Conservation (phyloP, 441 rosid genomes). For the Brassica balearica region DNA sequence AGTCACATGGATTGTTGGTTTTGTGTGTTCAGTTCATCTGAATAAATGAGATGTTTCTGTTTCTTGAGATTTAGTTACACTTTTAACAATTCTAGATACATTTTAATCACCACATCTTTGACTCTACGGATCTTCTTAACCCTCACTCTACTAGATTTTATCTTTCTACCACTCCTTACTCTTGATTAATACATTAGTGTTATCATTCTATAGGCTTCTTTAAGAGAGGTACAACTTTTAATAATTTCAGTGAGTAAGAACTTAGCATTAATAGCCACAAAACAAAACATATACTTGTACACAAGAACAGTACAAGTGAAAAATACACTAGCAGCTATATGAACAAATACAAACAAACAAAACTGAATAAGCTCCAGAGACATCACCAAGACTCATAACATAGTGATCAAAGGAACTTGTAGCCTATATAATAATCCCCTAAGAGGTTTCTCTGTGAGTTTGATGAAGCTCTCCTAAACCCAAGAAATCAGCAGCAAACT, state of each 20-base stretch:
- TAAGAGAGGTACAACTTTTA: not conserved
- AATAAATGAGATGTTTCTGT: conserved; percentile 34
- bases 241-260: not conserved
- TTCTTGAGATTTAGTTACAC: conserved; percentile 24
- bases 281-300: conserved; percentile 16
- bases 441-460: conserved; percentile 24
- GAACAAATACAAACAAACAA: conserved; percentile 35
- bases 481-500: conserved; percentile 74
- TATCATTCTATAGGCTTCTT: not conserved
- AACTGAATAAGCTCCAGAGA: conserved; percentile 36
- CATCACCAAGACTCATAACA: no score
- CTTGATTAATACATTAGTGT: conserved; percentile 23
- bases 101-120: conserved; percentile 1
- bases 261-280: not conserved
- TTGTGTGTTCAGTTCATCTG: conserved; percentile 41
- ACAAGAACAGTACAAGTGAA: conserved; percentile 22
- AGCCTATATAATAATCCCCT: conserved; percentile 1
- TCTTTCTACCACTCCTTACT: conserved; percentile 45
- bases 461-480: conserved; percentile 49
- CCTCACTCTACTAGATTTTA: conserved; percentile 31
- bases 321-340: conserved; percentile 32
- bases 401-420: conserved; percentile 25
- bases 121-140: conserved; percentile 29
- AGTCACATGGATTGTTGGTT: conserved; percentile 34
- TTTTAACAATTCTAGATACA: conserved; percentile 20